A percentile compares a stretch with the other conserved stretches of the same genome.
Conservation (phyloP, 305 asterid species). For the Ilex paraguariensis region DNA sequence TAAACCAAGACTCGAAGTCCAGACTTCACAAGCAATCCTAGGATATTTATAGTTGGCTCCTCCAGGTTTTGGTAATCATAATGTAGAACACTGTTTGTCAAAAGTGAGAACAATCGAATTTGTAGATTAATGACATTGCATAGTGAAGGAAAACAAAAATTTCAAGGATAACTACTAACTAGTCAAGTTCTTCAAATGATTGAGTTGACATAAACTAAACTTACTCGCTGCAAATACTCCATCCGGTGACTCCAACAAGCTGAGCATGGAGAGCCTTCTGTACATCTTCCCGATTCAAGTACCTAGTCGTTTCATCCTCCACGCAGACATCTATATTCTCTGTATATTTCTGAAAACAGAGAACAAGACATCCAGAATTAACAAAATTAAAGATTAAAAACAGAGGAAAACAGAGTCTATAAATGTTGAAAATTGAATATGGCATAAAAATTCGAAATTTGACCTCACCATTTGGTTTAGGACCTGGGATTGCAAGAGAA, state of each 20-base stretch:
- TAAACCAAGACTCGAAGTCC: too few species aligned
- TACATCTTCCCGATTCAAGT: conserved; percentile 63
- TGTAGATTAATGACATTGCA: not conserved
- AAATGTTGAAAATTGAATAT: not conserved
- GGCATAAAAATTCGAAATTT: not conserved
- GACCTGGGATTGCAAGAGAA: conserved; percentile 25
- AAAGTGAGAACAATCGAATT: not conserved
- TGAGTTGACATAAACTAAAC: too few species aligned
- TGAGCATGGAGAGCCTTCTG: conserved; percentile 51
- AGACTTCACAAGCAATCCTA: too few species aligned
- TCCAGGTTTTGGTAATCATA: not conserved
- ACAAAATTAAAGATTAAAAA: not conserved
- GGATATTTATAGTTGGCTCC: not conserved
- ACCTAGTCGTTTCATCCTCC: conserved; percentile 50
- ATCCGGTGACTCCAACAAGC: not conserved
- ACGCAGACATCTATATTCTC: conserved; percentile 56
- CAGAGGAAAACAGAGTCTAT: not conserved
- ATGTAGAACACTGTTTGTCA: not conserved
- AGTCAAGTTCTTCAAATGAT: too few species aligned
- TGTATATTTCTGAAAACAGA: conserved; percentile 28
- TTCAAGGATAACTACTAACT: too few species aligned
- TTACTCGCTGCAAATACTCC: too few species aligned
- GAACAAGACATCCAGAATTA: not conserved
- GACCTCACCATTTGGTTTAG: conserved; percentile 31
- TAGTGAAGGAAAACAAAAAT: not conserved